A percentile compares a stretch with the other conserved stretches of the same genome.
Evolutionary conservation across 805 yeast genomes (phyloP).

Genomic region (Wickerhamiella hasegawae): DNA sequence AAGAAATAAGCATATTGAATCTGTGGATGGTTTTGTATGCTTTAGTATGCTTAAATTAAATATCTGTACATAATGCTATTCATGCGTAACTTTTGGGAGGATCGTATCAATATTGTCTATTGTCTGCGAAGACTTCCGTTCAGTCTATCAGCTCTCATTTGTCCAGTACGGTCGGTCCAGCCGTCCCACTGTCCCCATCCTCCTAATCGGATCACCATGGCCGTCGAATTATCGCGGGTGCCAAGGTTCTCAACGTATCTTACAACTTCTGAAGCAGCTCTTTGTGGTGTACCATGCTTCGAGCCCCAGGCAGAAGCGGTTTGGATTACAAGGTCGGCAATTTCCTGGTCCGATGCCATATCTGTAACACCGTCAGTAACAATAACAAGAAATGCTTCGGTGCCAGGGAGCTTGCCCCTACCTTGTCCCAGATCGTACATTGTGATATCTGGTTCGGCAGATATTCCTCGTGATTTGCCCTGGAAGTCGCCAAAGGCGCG

Average conservation of each 20-base stretch:
- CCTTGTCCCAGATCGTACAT: constrained; percentile 9
- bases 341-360: constrained; percentile 72
- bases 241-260: constrained; percentile 73
- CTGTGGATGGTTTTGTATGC: no score
- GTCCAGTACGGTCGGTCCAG: constrained; percentile 65
- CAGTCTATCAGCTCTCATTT: constrained; percentile 54
- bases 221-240: constrained; percentile 93
- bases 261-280: constrained; percentile 71
- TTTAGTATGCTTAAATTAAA: no score
- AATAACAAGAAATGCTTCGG: constrained; percentile 71
- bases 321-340: constrained; percentile 70
- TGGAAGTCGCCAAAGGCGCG: constrained; percentile 81
- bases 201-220: constrained; percentile 56
- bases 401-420: constrained; percentile 44
- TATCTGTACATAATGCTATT: no score
- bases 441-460: constrained; percentile 80
- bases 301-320: constrained; percentile 40
- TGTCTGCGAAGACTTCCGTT: neutral
- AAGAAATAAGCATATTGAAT: constrained; percentile 14
- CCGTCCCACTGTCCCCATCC: constrained; percentile 95
- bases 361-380: constrained; percentile 82
- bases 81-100: no score
- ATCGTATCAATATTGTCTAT: no score
- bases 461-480: constrained; percentile 69
- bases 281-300: constrained; percentile 62